phyloP scores from a whole-genome alignment of 2,329 filamentous ascomycete species.

The Nigrospora sphaerica region DNA sequence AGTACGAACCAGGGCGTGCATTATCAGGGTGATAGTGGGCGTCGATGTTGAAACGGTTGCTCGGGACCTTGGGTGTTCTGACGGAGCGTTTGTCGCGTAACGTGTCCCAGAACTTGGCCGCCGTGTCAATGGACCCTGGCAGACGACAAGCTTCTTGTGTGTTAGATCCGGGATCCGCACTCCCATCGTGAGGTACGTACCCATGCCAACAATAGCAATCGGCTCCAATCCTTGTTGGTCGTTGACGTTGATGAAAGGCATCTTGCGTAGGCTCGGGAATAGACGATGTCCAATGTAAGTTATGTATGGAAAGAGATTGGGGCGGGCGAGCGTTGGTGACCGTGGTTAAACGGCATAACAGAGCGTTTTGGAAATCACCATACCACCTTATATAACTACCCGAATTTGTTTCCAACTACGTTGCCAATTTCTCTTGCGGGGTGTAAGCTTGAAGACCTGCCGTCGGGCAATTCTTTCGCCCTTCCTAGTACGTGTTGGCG shows the following conservation, averaged over 20 bases:
- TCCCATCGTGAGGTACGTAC: not conserved
- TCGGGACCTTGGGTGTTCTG: not conserved
- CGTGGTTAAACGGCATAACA: not conserved
- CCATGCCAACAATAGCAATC: constrained; percentile 2
- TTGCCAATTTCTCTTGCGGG: too few relatives aligned
- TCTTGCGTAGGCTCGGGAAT: not conserved
- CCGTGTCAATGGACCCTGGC: constrained; percentile 10
- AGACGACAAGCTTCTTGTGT: constrained; percentile 12
- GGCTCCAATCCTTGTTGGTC: not conserved
- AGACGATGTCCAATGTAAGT: not conserved
- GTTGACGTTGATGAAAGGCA: not conserved
- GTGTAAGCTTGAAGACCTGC: not conserved
- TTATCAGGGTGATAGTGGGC: constrained; percentile 11
- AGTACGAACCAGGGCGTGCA: constrained; percentile 10
- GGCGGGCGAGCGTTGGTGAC: not conserved
- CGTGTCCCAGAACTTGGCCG: constrained; percentile 12
- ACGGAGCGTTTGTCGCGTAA: not conserved
- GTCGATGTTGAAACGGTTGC: constrained; percentile 12
- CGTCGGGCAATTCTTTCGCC: not conserved
- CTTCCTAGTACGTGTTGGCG: too few relatives aligned
- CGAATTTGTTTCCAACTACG: too few relatives aligned
- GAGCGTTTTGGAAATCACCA: not conserved
- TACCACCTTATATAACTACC: too few relatives aligned
- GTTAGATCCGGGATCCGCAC: not conserved
- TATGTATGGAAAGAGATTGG: not conserved